Evolutionary conservation across 371 early-diverging fungal genomes (phyloP).

Genomic region (Rhizopus stolonifer): DNA sequence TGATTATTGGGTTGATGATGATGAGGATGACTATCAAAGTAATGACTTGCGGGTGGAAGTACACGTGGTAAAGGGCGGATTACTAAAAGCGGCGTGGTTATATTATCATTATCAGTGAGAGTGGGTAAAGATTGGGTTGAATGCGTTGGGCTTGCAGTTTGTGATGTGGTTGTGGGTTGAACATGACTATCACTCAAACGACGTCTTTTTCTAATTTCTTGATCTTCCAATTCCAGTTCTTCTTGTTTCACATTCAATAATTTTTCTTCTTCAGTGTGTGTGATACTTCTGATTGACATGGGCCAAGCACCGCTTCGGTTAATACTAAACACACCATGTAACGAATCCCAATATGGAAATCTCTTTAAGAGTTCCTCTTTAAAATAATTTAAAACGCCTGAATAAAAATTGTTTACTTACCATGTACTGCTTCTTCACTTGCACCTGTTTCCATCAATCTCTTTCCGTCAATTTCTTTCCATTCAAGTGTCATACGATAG

Average conservation of each 20-base stretch:
- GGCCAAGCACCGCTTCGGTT: slow-evolving; percentile 31
- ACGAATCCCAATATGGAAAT: slow-evolving; percentile 50
- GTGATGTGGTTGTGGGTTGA: slow-evolving; percentile 1
- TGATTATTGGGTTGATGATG: slow-evolving; percentile 3
- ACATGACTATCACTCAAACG: slow-evolving; percentile 29
- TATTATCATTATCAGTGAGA: neutral
- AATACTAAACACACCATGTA: slow-evolving; percentile 38
- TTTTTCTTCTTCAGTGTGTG: slow-evolving; percentile 31
- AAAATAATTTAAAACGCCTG: slow-evolving; percentile 10
- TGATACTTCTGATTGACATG: slow-evolving; percentile 48
- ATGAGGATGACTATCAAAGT: slow-evolving; percentile 5
- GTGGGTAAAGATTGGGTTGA: slow-evolving; percentile 22
- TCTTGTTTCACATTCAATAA: slow-evolving; percentile 24
- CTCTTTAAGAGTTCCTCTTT: slow-evolving; percentile 46
- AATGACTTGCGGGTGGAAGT: slow-evolving; percentile 8
- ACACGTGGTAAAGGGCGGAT: slow-evolving; percentile 32
- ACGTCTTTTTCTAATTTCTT: slow-evolving; percentile 14
- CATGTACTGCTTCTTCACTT: slow-evolving; percentile 40
- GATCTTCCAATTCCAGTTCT: slow-evolving; percentile 25
- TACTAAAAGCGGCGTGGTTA: slow-evolving; percentile 11
- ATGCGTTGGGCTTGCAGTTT: slow-evolving; percentile 16
- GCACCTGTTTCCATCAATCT: slow-evolving; percentile 36
- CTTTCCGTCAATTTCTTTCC: slow-evolving; percentile 44
- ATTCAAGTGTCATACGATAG: slow-evolving; percentile 46
- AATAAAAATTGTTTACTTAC: slow-evolving; percentile 21